These are phyloP conservation scores for Pseudogymnoascus sp. DNA, from an alignment of 2,329 filamentous ascomycete species.

Conservation along the genomic window DNA sequence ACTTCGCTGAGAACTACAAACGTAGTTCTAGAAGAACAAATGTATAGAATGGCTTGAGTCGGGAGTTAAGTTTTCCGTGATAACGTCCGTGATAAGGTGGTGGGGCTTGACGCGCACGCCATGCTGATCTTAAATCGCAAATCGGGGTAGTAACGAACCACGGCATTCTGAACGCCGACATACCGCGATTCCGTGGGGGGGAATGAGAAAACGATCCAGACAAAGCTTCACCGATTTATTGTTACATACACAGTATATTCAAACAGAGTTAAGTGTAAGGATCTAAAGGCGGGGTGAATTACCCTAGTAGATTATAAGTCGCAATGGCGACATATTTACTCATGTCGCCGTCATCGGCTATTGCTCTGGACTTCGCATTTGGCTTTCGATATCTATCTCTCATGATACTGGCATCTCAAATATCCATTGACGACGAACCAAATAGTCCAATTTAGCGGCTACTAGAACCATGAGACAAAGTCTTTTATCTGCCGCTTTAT, in stretches of 20 bases:
- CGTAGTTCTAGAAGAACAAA: no score
- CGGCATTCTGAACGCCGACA: not conserved
- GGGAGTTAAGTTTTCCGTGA: not conserved
- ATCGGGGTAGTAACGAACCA: not conserved
- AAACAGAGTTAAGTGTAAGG: not conserved
- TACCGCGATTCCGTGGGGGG: not conserved
- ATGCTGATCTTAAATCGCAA: not conserved
- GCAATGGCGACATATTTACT: not conserved
- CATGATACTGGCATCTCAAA: not conserved
- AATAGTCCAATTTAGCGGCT: not conserved
- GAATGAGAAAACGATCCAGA: not conserved
- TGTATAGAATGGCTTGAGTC: not conserved
- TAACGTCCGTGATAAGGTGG: not conserved
- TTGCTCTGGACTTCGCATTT: not conserved
- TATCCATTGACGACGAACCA: not conserved
- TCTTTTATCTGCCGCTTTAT: constrained; percentile 14
- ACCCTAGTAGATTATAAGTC: not conserved
- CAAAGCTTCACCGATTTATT: not conserved
- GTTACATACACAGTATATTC: not conserved
- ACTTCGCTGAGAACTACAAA: not conserved
- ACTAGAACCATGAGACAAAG: not conserved
- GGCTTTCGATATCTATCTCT: not conserved
- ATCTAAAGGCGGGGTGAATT: not conserved
- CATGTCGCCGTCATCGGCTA: not conserved
- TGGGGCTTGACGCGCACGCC: not conserved